Evolutionary conservation across 495 filamentous ascomycete species (phyloP).

Genomic region (Patellaria atrata): DNA sequence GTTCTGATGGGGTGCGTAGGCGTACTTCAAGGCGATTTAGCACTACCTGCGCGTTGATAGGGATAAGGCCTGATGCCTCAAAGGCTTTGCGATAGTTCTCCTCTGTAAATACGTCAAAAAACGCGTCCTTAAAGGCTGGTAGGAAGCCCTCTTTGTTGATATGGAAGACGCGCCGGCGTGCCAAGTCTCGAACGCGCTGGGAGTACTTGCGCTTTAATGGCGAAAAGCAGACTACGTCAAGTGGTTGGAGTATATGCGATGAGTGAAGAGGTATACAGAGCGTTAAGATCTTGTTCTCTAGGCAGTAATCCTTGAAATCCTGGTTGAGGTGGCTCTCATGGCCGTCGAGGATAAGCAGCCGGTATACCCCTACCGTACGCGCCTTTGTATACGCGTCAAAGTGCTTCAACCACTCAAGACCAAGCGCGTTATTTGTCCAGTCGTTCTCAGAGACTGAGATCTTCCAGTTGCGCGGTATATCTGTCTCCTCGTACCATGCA

Average conservation of each 20-base stretch:
- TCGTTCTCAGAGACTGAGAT: conserved; percentile 1
- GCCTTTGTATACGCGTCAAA: conserved; percentile 6
- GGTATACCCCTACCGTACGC: conserved; percentile 6
- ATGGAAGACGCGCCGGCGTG: conserved; percentile 5
- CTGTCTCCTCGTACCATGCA: conserved; percentile 4
- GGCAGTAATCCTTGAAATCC: conserved; percentile 11
- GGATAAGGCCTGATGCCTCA: conserved; percentile 5
- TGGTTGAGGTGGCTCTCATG: conserved; percentile 7
- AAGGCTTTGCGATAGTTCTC: conserved; percentile 10
- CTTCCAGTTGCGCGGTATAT: neutral
- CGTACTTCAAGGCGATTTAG: conserved; percentile 6
- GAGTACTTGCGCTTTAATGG: conserved; percentile 11
- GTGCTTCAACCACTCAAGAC: conserved; percentile 8
- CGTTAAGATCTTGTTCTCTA: conserved; percentile 5
- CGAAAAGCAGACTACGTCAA: conserved; percentile 11
- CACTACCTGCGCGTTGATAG: conserved; percentile 3
- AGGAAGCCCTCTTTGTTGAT: conserved; percentile 13
- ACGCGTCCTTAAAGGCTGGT: conserved; percentile 11
- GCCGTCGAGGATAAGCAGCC: conserved; percentile 11
- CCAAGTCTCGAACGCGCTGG: conserved; percentile 7
- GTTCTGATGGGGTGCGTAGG: conserved; percentile 3
- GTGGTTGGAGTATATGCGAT: conserved; percentile 11
- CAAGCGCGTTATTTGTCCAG: conserved; percentile 8
- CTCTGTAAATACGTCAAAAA: conserved; percentile 9
- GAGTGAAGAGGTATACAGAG: conserved; percentile 6